phyloP scores from a whole-genome alignment of 225 moss, liverwort and hornwort genomes.

The Climacium dendroides region DNA sequence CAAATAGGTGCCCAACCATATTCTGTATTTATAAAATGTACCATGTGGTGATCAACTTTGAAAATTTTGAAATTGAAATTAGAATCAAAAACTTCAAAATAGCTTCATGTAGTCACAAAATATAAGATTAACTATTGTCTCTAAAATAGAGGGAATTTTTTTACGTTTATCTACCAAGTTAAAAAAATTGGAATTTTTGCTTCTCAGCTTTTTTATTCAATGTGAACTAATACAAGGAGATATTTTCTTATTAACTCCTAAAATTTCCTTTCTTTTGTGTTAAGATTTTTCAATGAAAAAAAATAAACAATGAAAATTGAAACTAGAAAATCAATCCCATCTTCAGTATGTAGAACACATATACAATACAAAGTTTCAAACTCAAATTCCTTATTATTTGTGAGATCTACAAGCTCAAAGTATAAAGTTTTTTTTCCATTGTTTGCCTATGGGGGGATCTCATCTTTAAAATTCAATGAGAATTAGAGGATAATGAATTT shows the following conservation, averaged over 20 bases:
- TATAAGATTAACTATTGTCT: background rate
- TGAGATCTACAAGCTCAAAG: background rate
- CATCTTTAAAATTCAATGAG: background rate
- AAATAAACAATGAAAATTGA: background rate
- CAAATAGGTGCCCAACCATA: fast-evolving
- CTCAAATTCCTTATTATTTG: background rate
- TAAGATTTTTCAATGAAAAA: background rate
- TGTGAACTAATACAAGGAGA: fast-evolving
- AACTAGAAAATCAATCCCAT: fast-evolving
- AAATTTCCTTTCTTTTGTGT: background rate
- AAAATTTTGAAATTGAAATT: too few relatives aligned
- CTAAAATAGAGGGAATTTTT: background rate
- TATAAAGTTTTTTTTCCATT: background rate
- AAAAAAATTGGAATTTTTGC: background rate
- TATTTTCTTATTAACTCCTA: fast-evolving
- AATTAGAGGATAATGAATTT: background rate
- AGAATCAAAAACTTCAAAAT: background rate
- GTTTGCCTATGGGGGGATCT: background rate
- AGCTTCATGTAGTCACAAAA: background rate
- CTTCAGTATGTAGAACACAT: background rate
- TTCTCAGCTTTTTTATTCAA: background rate
- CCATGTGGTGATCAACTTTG: background rate
- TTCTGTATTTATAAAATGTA: fast-evolving
- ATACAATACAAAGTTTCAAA: background rate
- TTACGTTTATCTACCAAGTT: background rate